Percentiles rank a stretch among this genome's conserved stretches.
phyloP scores from a whole-genome alignment of 2,329 filamentous ascomycete genomes.

The Hypoxylon sp. region DNA sequence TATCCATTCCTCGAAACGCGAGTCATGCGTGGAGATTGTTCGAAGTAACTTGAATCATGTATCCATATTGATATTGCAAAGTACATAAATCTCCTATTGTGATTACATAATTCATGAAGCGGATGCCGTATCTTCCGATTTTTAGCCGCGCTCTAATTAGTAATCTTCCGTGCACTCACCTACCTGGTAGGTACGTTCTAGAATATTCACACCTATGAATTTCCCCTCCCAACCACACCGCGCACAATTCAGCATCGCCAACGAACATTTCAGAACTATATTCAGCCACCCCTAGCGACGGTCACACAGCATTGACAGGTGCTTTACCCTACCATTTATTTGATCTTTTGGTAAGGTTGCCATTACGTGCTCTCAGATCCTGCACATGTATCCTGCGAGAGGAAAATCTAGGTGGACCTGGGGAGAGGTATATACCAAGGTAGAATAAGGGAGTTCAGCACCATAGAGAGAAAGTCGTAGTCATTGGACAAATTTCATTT shows the following conservation, averaged over 20 bases:
- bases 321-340: not conserved
- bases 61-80: not conserved
- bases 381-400: too few species aligned
- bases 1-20: too few species aligned
- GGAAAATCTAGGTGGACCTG: too few species aligned
- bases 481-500: not conserved
- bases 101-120: too few species aligned
- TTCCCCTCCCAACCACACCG: conserved; percentile 41
- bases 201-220: conserved; percentile 42
- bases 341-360: conserved; percentile 32
- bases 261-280: conserved; percentile 26
- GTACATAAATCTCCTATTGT: not conserved
- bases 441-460: not conserved
- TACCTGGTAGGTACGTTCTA: too few species aligned
- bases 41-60: not conserved
- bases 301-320: conserved; percentile 35
- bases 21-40: not conserved
- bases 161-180: not conserved
- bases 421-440: too few species aligned
- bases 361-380: not conserved
- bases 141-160: too few species aligned
- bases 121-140: too few species aligned
- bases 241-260: conserved; percentile 36
- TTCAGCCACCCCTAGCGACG: conserved; percentile 15
- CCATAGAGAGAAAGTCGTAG: not conserved